Evolutionary conservation across 257 asterid genomes (phyloP).

Genomic region (Plantago ovata): DNA sequence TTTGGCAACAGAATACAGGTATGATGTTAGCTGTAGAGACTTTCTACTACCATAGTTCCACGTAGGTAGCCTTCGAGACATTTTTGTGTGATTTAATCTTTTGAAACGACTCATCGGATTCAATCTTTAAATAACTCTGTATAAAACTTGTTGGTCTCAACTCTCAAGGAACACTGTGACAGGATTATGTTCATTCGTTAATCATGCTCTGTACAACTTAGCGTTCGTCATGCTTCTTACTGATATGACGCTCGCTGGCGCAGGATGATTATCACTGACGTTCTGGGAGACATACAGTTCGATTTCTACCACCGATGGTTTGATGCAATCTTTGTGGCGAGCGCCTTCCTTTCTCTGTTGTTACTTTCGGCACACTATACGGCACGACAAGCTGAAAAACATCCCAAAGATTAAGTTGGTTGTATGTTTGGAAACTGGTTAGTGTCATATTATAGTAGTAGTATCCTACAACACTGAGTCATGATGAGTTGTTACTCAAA

Average conservation of each 20-base stretch:
- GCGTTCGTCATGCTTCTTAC: background rate
- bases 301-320: conserved; percentile 98
- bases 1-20: conserved; percentile 95
- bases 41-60: background rate
- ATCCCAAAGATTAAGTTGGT: conserved; percentile 69
- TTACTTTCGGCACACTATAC: conserved; percentile 93
- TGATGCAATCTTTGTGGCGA: conserved; percentile 92
- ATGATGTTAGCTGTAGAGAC: conserved; percentile 1
- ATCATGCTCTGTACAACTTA: no score
- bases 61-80: no score
- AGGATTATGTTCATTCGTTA: no score
- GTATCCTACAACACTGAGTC: no score
- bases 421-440: background rate
- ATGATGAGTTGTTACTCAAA: no score
- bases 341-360: conserved; percentile 88
- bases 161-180: no score
- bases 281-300: conserved; percentile 89
- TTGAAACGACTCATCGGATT: no score
- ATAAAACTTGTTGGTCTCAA: no score
- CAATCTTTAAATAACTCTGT: no score
- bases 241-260: conserved; percentile 3
- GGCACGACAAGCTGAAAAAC: conserved; percentile 90
- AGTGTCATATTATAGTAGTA: no score
- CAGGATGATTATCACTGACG: conserved; percentile 96
- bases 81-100: no score